These are phyloP conservation scores for Beauveria bassiana DNA, from an alignment of 2,329 filamentous ascomycete species.

Conservation along the genomic window DNA sequence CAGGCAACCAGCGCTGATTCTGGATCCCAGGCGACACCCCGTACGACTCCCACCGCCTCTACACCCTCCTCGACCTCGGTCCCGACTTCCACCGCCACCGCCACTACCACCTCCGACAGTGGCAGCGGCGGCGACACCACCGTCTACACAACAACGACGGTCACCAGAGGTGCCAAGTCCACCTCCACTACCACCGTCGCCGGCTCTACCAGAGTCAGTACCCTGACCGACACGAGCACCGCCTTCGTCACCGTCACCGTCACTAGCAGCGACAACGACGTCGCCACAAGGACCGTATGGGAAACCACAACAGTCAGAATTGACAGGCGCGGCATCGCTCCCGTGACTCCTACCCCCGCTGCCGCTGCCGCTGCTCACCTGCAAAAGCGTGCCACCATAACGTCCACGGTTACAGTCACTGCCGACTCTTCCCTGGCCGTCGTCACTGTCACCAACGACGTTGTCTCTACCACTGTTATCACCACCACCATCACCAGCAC, in stretches of 20 bases:
- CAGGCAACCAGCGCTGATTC: not conserved
- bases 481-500: constrained; percentile 22
- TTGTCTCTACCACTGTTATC: constrained; percentile 25
- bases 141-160: constrained; percentile 23
- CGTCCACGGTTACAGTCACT: constrained; percentile 25
- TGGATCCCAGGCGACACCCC: not conserved
- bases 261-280: constrained; percentile 26
- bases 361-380: constrained; percentile 16
- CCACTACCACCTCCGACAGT: not conserved
- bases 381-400: constrained; percentile 28
- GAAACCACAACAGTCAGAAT: constrained; percentile 28
- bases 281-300: constrained; percentile 28
- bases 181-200: constrained; percentile 10
- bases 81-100: not conserved
- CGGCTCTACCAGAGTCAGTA: constrained; percentile 15
- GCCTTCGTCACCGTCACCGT: constrained; percentile 29
- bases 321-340: constrained; percentile 23
- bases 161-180: constrained; percentile 17
- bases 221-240: constrained; percentile 18
- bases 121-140: constrained; percentile 20
- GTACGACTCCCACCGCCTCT: not conserved
- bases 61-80: not conserved
- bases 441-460: constrained; percentile 21
- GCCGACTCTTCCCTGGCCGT: constrained; percentile 19
- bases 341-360: not conserved